These are phyloP conservation scores for Trametes versicolor DNA, from an alignment of 1,284 basidiomycete species.

Conservation along the genomic window DNA sequence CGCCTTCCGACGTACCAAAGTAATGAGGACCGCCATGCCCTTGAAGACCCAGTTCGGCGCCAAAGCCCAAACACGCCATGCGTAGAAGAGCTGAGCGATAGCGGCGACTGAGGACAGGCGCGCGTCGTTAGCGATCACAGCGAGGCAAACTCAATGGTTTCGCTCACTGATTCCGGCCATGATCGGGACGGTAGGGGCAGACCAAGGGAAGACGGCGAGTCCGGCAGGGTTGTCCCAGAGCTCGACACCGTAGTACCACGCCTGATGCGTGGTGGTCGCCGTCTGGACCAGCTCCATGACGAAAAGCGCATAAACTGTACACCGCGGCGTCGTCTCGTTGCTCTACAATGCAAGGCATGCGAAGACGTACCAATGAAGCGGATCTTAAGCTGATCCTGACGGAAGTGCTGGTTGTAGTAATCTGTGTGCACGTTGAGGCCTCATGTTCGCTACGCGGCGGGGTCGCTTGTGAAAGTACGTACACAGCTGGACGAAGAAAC, in stretches of 20 bases:
- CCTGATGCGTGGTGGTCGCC: constrained; percentile 35
- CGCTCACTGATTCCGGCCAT: constrained; percentile 36
- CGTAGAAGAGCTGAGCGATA: constrained; percentile 25
- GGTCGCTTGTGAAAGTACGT: neutral
- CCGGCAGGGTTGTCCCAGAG: constrained; percentile 33
- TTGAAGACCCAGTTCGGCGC: constrained; percentile 13
- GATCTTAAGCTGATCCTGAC: constrained; percentile 13
- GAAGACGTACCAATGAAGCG: constrained; percentile 9
- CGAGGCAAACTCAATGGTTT: neutral
- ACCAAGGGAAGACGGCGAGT: constrained; percentile 33
- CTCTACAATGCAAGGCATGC: neutral
- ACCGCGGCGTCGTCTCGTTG: neutral
- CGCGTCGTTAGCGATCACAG: neutral
- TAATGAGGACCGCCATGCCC: constrained; percentile 10
- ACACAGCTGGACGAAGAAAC: constrained; percentile 18
- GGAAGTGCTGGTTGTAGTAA: constrained; percentile 18
- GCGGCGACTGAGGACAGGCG: constrained; percentile 17
- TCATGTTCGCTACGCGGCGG: too few species aligned
- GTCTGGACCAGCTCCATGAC: constrained; percentile 37
- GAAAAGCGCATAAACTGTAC: constrained; percentile 27
- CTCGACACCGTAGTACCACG: constrained; percentile 35
- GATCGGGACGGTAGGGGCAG: constrained; percentile 32
- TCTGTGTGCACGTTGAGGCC: constrained; percentile 3
- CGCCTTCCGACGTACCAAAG: neutral
- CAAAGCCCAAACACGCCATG: constrained; percentile 20